These are phyloP conservation scores for Meyerozyma guilliermondii DNA, from an alignment of 1,139 yeast species.

Conservation along the genomic window DNA sequence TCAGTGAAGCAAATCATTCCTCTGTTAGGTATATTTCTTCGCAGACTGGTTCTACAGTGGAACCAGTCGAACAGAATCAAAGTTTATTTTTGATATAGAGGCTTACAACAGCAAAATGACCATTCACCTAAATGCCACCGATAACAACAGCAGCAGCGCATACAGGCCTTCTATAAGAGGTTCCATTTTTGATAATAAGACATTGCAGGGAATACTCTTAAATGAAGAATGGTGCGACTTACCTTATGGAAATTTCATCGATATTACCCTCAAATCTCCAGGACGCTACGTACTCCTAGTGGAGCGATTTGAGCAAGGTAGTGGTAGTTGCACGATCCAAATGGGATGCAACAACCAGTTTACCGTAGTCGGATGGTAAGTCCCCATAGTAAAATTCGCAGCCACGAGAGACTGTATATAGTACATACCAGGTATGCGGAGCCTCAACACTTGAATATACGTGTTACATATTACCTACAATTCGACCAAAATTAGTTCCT, in stretches of 20 bases:
- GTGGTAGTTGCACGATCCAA: conserved; percentile 32
- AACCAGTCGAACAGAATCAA: conserved; percentile 32
- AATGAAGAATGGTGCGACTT: conserved; percentile 40
- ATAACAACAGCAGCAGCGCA: conserved; percentile 17
- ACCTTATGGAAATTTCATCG: conserved; percentile 41
- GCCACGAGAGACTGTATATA: neutral
- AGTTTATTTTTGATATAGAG: conserved; percentile 17
- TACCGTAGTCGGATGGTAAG: neutral
- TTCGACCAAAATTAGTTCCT: too few relatives aligned
- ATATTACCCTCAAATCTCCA: conserved; percentile 20
- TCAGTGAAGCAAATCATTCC: conserved; percentile 17
- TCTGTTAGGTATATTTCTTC: conserved; percentile 33
- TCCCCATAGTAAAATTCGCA: neutral
- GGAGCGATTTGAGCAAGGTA: conserved; percentile 47
- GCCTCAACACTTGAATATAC: neutral
- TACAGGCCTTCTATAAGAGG: conserved; percentile 42
- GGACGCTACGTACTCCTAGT: conserved; percentile 36
- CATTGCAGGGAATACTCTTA: conserved; percentile 23
- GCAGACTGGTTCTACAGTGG: conserved; percentile 29
- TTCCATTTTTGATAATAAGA: conserved; percentile 32
- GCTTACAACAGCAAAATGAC: conserved; percentile 19
- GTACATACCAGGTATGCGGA: neutral
- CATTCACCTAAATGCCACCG: conserved; percentile 21
- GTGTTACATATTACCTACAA: neutral
- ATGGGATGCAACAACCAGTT: conserved; percentile 23